phyloP scores from a whole-genome alignment of 1,284 basidiomycete species.

The Apiotrichum gamsii region DNA sequence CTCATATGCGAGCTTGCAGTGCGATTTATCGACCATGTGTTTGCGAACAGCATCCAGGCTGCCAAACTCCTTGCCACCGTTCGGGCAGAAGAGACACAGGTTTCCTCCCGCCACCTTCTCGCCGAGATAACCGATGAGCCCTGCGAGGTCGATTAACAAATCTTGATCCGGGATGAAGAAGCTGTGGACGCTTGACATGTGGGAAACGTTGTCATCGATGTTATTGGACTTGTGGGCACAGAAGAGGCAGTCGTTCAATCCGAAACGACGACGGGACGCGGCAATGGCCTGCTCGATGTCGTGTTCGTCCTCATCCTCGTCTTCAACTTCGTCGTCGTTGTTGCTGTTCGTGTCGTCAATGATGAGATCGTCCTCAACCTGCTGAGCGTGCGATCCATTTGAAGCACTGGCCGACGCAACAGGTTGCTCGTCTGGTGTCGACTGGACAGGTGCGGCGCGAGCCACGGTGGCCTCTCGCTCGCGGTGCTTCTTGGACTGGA shows the following conservation, averaged over 20 bases:
- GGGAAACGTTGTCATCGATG: conserved; percentile 65
- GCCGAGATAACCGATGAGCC: conserved; percentile 78
- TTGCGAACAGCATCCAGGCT: conserved; percentile 77
- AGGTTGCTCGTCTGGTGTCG: too few species aligned
- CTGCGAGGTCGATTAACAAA: conserved; percentile 75
- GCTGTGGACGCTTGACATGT: conserved; percentile 83
- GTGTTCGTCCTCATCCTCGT: conserved; percentile 41
- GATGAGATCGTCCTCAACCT: conserved; percentile 5
- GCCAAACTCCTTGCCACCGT: conserved; percentile 69
- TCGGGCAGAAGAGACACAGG: conserved; percentile 81
- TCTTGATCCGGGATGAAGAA: conserved; percentile 96
- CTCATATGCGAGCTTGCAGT: conserved; percentile 94
- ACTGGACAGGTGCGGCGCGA: background rate
- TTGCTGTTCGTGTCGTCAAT: conserved; percentile 51
- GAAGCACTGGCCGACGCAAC: background rate
- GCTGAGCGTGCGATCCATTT: background rate
- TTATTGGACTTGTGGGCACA: conserved; percentile 58
- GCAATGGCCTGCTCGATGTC: conserved; percentile 72
- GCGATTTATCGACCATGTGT: conserved; percentile 90
- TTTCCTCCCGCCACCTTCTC: conserved; percentile 92
- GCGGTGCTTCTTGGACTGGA: conserved; percentile 84
- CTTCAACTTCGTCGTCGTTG: conserved; percentile 40
- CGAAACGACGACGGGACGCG: conserved; percentile 58
- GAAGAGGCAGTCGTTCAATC: conserved; percentile 74
- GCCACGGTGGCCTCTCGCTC: conserved; percentile 57